Evolutionary conservation across 2,329 filamentous ascomycete species (phyloP).

Genomic region (Metarhizium rileyi): DNA sequence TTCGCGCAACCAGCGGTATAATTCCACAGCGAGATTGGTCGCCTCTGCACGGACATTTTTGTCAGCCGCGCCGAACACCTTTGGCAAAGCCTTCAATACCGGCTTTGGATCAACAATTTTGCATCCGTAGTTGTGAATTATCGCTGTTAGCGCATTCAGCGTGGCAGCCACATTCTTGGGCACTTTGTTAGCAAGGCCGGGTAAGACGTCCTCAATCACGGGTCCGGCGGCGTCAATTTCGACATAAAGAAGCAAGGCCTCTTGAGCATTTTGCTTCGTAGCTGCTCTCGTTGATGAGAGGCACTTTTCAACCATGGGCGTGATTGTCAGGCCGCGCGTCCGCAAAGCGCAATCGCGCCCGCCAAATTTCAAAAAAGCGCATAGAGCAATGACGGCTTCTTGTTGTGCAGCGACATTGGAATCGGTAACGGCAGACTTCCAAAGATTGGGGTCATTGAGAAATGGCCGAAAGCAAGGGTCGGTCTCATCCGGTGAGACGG

Average conservation of each 20-base stretch:
- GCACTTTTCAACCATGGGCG: conserved; percentile 82
- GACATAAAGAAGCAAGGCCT: conserved; percentile 79
- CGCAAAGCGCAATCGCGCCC: conserved; percentile 69
- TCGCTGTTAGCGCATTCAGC: conserved; percentile 65
- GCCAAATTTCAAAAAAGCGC: conserved; percentile 86
- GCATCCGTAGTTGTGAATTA: conserved; percentile 91
- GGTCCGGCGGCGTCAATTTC: conserved; percentile 81
- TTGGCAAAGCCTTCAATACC: conserved; percentile 77
- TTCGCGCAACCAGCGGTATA: conserved; percentile 94
- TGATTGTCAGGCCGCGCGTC: conserved; percentile 66
- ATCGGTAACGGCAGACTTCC: conserved; percentile 88
- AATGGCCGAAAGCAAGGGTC: conserved; percentile 84
- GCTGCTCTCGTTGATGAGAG: conserved; percentile 78
- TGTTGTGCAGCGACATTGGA: conserved; percentile 96
- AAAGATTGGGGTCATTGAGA: conserved; percentile 70
- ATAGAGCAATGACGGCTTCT: conserved; percentile 80
- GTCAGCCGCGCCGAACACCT: conserved; percentile 90
- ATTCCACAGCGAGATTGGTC: conserved; percentile 81
- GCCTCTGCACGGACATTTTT: conserved; percentile 96
- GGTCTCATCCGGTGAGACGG: conserved; percentile 72
- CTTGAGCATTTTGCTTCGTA: conserved; percentile 77
- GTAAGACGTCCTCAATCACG: conserved; percentile 82
- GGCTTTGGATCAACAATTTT: conserved; percentile 91
- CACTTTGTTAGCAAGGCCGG: conserved; percentile 74
- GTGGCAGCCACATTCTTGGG: conserved; percentile 74